These are phyloP conservation scores for Lanmaoa rubissima DNA, from an alignment of 768 basidiomycete genomes.

Conservation along the genomic window DNA sequence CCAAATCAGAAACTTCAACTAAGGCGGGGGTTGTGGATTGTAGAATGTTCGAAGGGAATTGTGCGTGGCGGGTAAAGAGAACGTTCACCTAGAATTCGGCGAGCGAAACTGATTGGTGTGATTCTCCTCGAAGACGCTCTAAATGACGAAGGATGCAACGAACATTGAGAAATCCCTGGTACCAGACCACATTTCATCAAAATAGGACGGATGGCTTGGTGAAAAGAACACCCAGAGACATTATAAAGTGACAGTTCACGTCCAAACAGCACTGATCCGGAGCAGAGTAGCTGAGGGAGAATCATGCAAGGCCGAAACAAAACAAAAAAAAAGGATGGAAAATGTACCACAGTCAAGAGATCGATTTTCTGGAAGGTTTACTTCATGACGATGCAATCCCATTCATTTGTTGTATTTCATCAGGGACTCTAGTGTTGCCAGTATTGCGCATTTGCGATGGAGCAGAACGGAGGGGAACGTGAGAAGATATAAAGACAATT, in stretches of 20 bases:
- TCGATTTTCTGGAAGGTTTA: background rate
- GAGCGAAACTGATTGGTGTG: background rate
- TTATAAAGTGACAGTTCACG: slow-evolving; percentile 2
- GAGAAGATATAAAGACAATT: slow-evolving; percentile 11
- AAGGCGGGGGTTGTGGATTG: background rate
- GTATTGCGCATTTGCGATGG: slow-evolving; percentile 8
- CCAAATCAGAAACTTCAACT: slow-evolving; percentile 4
- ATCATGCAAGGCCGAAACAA: background rate
- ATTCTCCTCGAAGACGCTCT: background rate
- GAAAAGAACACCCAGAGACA: background rate
- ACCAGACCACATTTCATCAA: background rate
- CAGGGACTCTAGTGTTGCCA: slow-evolving; percentile 8
- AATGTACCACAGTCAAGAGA: slow-evolving; percentile 13
- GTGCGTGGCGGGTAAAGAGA: background rate
- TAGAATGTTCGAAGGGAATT: slow-evolving; percentile 9
- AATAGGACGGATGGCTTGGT: background rate
- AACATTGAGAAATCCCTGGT: background rate
- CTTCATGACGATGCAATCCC: slow-evolving; percentile 9
- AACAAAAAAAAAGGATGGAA: background rate
- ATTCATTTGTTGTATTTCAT: slow-evolving; percentile 15
- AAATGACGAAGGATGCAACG: slow-evolving; percentile 10
- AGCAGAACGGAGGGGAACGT: slow-evolving; percentile 16
- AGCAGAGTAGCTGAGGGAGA: slow-evolving; percentile 7
- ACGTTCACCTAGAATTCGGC: slow-evolving; percentile 2
- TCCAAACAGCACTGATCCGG: slow-evolving; percentile 5